phyloP scores from a whole-genome alignment of 2,329 filamentous ascomycete species.

The Pestalotiopsis fici region DNA sequence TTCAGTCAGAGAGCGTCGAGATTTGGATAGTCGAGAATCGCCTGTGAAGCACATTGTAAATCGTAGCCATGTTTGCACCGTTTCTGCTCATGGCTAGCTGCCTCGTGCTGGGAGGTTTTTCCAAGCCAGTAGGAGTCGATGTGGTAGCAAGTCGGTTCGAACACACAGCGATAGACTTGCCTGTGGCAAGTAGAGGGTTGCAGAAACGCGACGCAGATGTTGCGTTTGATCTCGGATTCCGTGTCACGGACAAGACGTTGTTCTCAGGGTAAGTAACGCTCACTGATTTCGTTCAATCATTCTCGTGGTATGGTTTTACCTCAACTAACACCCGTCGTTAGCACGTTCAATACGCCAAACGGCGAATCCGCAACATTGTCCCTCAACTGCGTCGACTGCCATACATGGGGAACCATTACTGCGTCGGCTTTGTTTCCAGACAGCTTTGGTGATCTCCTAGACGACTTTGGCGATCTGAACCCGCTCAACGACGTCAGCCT shows the following conservation, averaged over 20 bases:
- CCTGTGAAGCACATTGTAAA: too few species aligned
- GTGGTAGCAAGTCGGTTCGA: not conserved
- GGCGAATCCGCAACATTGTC: constrained; percentile 15
- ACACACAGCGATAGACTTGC: not conserved
- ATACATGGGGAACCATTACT: constrained; percentile 19
- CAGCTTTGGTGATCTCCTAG: constrained; percentile 21
- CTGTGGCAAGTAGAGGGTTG: not conserved
- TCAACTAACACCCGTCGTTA: not conserved
- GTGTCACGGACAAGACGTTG: constrained; percentile 16
- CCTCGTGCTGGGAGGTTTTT: not conserved
- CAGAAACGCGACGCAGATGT: constrained; percentile 20
- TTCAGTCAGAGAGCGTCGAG: too few species aligned
- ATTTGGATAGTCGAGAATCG: too few species aligned
- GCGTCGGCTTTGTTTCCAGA: constrained; percentile 23
- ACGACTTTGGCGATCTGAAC: constrained; percentile 16
- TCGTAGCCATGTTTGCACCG: too few species aligned
- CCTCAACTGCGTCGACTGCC: constrained; percentile 23
- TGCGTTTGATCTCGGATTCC: constrained; percentile 18
- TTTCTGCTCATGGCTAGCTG: not conserved
- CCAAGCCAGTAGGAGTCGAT: not conserved
- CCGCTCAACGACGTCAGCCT: constrained; percentile 23
- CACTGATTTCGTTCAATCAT: too few species aligned
- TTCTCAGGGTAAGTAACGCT: constrained; percentile 19
- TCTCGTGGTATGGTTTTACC: too few species aligned
- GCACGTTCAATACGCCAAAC: constrained; percentile 10